Conservation (phyloP, 352 stramenopile species). For the Pythium apleroticum region DNA sequence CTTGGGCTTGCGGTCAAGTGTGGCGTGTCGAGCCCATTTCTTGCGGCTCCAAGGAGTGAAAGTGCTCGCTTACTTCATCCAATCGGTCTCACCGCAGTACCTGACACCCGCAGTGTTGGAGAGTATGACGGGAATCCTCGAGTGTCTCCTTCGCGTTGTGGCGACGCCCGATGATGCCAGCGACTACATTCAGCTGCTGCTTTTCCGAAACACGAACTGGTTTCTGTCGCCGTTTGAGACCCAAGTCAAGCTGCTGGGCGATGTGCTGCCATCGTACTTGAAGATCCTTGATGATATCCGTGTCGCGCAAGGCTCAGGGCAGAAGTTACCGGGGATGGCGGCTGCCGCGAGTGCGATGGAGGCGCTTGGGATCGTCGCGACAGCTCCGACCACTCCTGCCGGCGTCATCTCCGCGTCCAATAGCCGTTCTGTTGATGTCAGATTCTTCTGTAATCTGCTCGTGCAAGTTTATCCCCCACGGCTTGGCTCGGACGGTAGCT, state of each 20-base stretch:
- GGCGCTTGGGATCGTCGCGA: conserved; percentile 19
- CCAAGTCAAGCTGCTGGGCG: conserved; percentile 62
- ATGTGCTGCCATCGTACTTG: conserved; percentile 62
- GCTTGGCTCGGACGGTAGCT: conserved; percentile 28
- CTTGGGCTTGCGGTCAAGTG: conserved; percentile 51
- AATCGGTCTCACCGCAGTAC: conserved; percentile 73
- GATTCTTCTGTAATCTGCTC: conserved; percentile 78
- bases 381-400: background rate
- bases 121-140: conserved; percentile 59
- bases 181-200: conserved; percentile 58
- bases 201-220: conserved; percentile 82
- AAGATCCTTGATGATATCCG: conserved; percentile 46
- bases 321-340: conserved; percentile 17
- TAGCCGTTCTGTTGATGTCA: conserved; percentile 45
- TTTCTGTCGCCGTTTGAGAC: conserved; percentile 77
- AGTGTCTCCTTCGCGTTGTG: conserved; percentile 48
- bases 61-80: conserved; percentile 73
- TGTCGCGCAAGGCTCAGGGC: conserved; percentile 3
- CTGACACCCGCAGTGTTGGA: conserved; percentile 62
- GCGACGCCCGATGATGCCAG: conserved; percentile 31
- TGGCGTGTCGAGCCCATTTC: conserved; percentile 73
- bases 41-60: conserved; percentile 64
- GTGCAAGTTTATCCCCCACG: conserved; percentile 59
- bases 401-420: background rate
- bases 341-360: conserved; percentile 25